Conservation (phyloP, 2,329 filamentous ascomycete species). For the Ceratocystis albifundus region DNA sequence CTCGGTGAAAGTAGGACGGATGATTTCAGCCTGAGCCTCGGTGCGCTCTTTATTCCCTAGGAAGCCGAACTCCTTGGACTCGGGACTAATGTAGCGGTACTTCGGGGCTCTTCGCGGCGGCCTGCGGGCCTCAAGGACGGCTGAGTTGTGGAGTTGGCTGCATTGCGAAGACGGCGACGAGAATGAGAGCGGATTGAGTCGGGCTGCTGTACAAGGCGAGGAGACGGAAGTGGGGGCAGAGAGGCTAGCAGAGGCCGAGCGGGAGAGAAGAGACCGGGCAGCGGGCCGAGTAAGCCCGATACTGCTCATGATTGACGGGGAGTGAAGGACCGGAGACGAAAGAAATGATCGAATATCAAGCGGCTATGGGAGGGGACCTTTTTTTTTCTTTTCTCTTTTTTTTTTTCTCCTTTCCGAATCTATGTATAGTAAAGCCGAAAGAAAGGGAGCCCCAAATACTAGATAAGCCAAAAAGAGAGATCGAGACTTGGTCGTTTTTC, state of each 20-base stretch:
- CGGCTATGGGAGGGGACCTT: no score
- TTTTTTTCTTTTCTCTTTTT: no score
- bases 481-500: not conserved
- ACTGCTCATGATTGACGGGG: conserved; percentile 18
- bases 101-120: conserved; percentile 11
- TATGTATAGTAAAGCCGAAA: not conserved
- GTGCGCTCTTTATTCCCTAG: conserved; percentile 8
- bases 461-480: not conserved
- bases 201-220: not conserved
- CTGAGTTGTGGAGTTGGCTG: conserved; percentile 43
- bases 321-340: not conserved
- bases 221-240: conserved; percentile 24
- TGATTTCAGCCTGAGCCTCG: conserved; percentile 21
- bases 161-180: conserved; percentile 25
- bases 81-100: conserved; percentile 20
- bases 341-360: not conserved
- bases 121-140: conserved; percentile 37
- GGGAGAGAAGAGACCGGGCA: conserved; percentile 17
- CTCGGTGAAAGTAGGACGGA: conserved; percentile 50
- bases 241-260: conserved; percentile 24
- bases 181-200: conserved; percentile 2
- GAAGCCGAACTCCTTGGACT: conserved; percentile 15
- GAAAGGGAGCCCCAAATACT: not conserved
- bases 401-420: no score
- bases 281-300: conserved; percentile 17